phyloP scores from a whole-genome alignment of 352 stramenopile species.

The Globisporangium recalcitrans region DNA sequence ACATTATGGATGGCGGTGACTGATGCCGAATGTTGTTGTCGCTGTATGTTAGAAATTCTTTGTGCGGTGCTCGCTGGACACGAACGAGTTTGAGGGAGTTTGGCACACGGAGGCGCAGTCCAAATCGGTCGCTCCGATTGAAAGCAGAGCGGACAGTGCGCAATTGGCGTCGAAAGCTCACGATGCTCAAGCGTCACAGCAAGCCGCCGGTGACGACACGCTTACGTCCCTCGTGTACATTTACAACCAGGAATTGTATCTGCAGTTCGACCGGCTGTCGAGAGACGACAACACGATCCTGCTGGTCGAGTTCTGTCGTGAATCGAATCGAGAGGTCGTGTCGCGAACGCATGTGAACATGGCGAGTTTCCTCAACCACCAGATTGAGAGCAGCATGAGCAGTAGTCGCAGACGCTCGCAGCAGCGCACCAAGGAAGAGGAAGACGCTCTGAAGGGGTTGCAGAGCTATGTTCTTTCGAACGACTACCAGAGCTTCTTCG shows the following conservation, averaged over 20 bases:
- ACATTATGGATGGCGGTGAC: background rate
- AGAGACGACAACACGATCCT: constrained; percentile 83
- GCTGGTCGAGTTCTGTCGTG: constrained; percentile 75
- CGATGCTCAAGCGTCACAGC: constrained; percentile 1
- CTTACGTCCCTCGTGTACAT: constrained; percentile 48
- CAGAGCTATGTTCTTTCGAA: constrained; percentile 81
- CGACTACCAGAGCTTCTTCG: constrained; percentile 81
- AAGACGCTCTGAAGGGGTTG: constrained; percentile 19
- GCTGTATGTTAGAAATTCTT: constrained; percentile 49
- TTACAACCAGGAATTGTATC: constrained; percentile 75
- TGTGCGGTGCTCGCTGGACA: constrained; percentile 79
- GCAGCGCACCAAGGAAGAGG: constrained; percentile 18
- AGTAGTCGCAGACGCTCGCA: constrained; percentile 11
- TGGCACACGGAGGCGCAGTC: constrained; percentile 84
- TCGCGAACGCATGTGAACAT: constrained; percentile 79
- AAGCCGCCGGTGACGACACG: background rate
- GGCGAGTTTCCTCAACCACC: constrained; percentile 67
- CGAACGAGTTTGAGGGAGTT: constrained; percentile 78
- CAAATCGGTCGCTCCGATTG: constrained; percentile 34
- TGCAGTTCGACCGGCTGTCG: constrained; percentile 81
- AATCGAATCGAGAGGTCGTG: constrained; percentile 72
- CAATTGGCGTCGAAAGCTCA: background rate
- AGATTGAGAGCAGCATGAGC: constrained; percentile 15
- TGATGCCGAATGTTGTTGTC: background rate
- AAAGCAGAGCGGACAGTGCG: constrained; percentile 13